A percentile compares a stretch with the other conserved stretches of the same genome.
phyloP scores from a whole-genome alignment of 2,329 filamentous ascomycete species.

The Talaromyces sp. region DNA sequence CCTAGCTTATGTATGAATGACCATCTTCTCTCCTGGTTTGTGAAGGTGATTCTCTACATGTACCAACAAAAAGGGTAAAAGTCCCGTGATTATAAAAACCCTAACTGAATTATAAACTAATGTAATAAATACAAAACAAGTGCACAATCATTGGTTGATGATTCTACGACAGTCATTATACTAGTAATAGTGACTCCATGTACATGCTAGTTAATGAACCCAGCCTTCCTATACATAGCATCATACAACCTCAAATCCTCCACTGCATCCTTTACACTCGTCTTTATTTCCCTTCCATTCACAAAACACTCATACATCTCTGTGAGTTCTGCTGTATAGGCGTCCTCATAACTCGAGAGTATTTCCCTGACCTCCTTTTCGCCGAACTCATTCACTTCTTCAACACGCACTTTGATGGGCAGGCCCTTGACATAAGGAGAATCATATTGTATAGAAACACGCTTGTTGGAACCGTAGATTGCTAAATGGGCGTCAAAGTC shows the following conservation, averaged over 20 bases:
- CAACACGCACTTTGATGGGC: slow-evolving; percentile 46
- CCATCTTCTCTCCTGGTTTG: background rate
- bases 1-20: background rate
- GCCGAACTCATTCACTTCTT: slow-evolving; percentile 29
- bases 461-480: slow-evolving; percentile 54
- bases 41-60: background rate
- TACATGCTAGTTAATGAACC: slow-evolving; percentile 26
- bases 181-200: background rate
- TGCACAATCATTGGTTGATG: background rate
- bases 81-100: slow-evolving; percentile 11
- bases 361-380: slow-evolving; percentile 29
- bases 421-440: slow-evolving; percentile 57
- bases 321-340: slow-evolving; percentile 35
- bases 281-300: slow-evolving; percentile 30
- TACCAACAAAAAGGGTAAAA: background rate
- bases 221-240: slow-evolving; percentile 36
- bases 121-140: background rate
- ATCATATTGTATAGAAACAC: slow-evolving; percentile 54
- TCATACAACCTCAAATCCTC: slow-evolving; percentile 36
- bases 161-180: background rate
- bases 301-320: slow-evolving; percentile 36
- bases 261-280: slow-evolving; percentile 34
- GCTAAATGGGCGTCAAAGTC: slow-evolving; percentile 36
- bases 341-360: slow-evolving; percentile 35
- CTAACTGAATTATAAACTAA: background rate